Base-by-base conservation (phyloP, 1,284 basidiomycete species). In the Megacollybia platyphylla region DNA sequence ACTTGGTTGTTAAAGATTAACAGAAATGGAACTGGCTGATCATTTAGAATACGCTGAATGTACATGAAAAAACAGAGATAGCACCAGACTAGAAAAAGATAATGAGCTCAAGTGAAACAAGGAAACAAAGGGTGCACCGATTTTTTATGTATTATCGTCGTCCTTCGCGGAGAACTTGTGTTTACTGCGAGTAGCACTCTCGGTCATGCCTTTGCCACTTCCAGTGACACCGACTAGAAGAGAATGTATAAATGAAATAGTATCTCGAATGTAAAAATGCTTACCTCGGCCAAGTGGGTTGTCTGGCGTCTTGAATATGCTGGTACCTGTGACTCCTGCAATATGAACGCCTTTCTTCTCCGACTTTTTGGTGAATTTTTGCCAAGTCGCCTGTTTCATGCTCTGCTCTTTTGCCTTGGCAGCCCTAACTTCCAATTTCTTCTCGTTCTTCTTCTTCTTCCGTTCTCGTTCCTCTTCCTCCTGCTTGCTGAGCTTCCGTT, bases 401-500 rank as follows among this genome's bases (percentile, higher is more conserved):
- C 71, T 74, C 62, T 93, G 89, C 56, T 94, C 91, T 58, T 90
- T 87, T 7, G 90, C 82, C 63, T 94, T 94, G 13, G 79, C 77
- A 36, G 89, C 87, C 55, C 80, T 81, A 5, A 68, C 74, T 65
- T 92, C 89, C 46, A 90, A 58, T 65, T 96, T 96, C 70, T 94
- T 96, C 66, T 97, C 93, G 56, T 91, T 96, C 67, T 88, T 90
- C 68, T 87, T 88, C 71, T 92, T 92, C 73, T 92, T 94, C 64
- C 69, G 72, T 55, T 90, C 90, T 60, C 81, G 79, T 65, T 92
- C 91, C 54, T 92, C 88, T 52, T 87, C 88, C 65, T 91, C 86
- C 56, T 67, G 78, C 53, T 83, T 77, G 56, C 69, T 77, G 55
- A 83, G 65, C 67, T 90, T 88, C 49, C 86, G 82, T 65, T 88